A percentile compares a stretch with the other conserved stretches of the same genome.
Evolutionary conservation across 176 grass and related monocot genomes (phyloP).

Genomic region (Cenchrus purpureus): DNA sequence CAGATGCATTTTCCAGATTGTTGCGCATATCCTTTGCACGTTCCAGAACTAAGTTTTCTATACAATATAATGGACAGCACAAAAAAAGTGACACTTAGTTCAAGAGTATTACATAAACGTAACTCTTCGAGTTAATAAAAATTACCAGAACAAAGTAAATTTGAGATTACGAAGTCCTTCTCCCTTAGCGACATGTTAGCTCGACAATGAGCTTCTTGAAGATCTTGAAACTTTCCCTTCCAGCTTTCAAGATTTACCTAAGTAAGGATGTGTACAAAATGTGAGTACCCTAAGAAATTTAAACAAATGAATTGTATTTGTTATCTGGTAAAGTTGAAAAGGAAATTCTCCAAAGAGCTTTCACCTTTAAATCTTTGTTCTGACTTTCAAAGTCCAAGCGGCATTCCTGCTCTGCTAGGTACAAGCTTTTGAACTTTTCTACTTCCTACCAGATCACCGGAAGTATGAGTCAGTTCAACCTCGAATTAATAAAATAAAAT

Average conservation of each 20-base stretch:
- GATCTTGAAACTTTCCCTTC: conserved; percentile 53
- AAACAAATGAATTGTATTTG: background rate
- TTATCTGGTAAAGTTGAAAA: background rate
- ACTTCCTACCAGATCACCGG: conserved; percentile 60
- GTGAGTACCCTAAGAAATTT: conserved; percentile 1
- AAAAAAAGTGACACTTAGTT: conserved; percentile 12
- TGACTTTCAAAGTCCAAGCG: conserved; percentile 64
- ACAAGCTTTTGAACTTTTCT: conserved; percentile 60
- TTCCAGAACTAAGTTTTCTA: conserved; percentile 63
- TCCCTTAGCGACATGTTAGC: conserved; percentile 50
- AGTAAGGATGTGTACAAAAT: conserved; percentile 40
- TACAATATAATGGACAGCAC: conserved; percentile 32
- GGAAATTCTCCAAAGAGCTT: conserved; percentile 12
- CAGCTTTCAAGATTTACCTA: conserved; percentile 67
- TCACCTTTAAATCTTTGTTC: conserved; percentile 73
- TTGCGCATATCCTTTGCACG: conserved; percentile 60
- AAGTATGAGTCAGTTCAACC: conserved; percentile 33
- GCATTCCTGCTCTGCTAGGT: conserved; percentile 62
- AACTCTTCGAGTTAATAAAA: conserved; percentile 16
- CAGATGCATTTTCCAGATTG: conserved; percentile 64
- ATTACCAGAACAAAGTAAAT: conserved; percentile 66
- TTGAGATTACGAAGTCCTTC: conserved; percentile 87
- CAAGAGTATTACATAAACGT: background rate
- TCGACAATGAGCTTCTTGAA: conserved; percentile 61
- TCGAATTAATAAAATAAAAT: background rate